Evolutionary conservation across 2,329 filamentous ascomycete species (phyloP).

Genomic region (Calonectria pseudoturangicola): DNA sequence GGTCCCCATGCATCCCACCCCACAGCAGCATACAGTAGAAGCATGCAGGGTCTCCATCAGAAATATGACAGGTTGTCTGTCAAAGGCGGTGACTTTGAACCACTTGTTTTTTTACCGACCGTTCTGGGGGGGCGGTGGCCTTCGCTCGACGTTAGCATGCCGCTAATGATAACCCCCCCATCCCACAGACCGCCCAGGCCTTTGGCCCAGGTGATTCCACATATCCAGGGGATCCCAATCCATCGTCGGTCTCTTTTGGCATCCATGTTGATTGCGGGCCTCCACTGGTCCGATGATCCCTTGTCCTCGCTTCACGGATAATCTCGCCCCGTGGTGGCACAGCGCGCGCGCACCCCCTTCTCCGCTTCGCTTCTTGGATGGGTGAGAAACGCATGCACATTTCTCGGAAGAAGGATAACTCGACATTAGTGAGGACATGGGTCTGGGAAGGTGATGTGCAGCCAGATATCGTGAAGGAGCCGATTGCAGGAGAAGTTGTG

Average conservation of each 20-base stretch:
- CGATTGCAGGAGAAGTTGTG: neutral
- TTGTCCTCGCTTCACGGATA: neutral
- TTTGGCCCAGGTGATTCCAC: neutral
- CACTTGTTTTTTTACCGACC: constrained; percentile 3
- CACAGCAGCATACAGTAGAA: neutral
- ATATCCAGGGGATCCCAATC: neutral
- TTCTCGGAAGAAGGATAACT: neutral
- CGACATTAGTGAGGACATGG: neutral
- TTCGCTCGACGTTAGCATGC: neutral
- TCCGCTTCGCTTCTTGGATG: neutral
- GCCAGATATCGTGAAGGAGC: neutral
- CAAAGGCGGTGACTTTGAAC: neutral
- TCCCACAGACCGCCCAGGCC: constrained; percentile 4
- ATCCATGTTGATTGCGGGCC: neutral
- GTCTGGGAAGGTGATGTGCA: neutral
- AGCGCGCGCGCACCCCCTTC: neutral
- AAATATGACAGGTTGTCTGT: neutral
- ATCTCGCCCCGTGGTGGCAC: neutral
- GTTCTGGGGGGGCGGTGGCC: neutral
- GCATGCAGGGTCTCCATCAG: neutral
- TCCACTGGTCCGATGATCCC: neutral
- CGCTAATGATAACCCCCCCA: neutral
- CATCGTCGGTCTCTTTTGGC: neutral
- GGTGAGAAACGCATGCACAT: neutral
- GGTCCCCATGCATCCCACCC: neutral